phyloP scores from a whole-genome alignment of 768 basidiomycete genomes.

The Termitomyces sp. region DNA sequence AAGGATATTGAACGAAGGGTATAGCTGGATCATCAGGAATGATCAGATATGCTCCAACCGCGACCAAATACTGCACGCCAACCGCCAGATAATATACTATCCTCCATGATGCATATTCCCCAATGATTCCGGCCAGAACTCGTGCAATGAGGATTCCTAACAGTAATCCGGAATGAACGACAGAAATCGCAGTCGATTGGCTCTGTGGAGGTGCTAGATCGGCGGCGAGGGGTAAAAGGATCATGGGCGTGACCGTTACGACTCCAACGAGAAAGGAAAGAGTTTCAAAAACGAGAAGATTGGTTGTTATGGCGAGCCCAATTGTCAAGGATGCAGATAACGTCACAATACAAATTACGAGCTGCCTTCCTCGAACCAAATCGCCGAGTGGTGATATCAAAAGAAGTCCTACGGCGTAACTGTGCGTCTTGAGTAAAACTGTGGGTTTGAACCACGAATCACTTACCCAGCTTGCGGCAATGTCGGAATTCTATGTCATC shows the following conservation, averaged over 20 bases:
- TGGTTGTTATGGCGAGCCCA: conserved; percentile 60
- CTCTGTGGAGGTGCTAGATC: conserved; percentile 74
- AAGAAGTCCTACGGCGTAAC: conserved; percentile 65
- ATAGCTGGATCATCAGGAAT: conserved; percentile 80
- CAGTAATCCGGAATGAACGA: conserved; percentile 62
- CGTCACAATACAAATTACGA: conserved; percentile 58
- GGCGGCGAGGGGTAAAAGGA: conserved; percentile 72
- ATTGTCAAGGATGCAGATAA: conserved; percentile 58
- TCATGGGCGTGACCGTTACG: conserved; percentile 65
- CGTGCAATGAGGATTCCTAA: conserved; percentile 72
- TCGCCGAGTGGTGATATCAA: conserved; percentile 81
- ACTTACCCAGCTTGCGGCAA: no score
- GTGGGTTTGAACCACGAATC: no score
- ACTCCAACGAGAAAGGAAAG: conserved; percentile 69
- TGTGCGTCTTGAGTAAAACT: no score
- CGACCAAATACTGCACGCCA: conserved; percentile 59
- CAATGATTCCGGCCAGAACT: conserved; percentile 70
- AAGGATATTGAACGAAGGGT: conserved; percentile 66
- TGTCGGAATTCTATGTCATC: conserved; percentile 39
- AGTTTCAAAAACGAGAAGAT: conserved; percentile 55
- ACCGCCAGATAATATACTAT: conserved; percentile 76
- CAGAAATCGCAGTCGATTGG: conserved; percentile 70
- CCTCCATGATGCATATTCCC: conserved; percentile 65
- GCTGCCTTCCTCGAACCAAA: conserved; percentile 67
- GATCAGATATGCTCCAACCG: conserved; percentile 54